Evolutionary conservation across 352 stramenopile genomes (phyloP).

Genomic region (Pelagophyceae sp.): DNA sequence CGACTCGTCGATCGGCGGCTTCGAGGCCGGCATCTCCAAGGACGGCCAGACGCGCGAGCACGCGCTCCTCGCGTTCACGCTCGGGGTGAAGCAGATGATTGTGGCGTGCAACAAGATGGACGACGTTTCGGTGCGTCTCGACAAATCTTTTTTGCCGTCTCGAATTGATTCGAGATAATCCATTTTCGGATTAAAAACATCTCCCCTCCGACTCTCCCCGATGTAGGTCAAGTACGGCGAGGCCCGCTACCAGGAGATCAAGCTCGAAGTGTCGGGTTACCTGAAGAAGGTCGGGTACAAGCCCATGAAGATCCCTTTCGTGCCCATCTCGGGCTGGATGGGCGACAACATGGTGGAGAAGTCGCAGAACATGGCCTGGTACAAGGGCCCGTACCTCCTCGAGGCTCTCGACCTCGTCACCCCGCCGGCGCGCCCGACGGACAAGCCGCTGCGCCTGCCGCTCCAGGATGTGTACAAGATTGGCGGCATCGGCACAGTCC

Average conservation of each 20-base stretch:
- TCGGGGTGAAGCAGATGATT: slow-evolving; percentile 96
- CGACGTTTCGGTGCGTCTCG: slow-evolving; percentile 74
- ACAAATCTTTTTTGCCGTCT: no score
- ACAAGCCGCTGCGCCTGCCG: slow-evolving; percentile 90
- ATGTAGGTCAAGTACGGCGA: slow-evolving; percentile 87
- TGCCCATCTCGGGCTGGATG: slow-evolving; percentile 90
- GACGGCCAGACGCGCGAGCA: slow-evolving; percentile 90
- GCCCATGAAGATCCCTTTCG: slow-evolving; percentile 80
- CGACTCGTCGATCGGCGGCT: slow-evolving; percentile 74
- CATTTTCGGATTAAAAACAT: no score
- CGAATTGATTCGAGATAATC: no score
- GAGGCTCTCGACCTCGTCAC: slow-evolving; percentile 80
- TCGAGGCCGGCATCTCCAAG: slow-evolving; percentile 88
- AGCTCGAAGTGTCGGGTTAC: slow-evolving; percentile 74
- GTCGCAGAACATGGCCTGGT: slow-evolving; percentile 90
- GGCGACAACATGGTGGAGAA: slow-evolving; percentile 94
- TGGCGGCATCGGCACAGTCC: slow-evolving; percentile 86
- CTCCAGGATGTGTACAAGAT: slow-evolving; percentile 97
- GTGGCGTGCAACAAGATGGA: slow-evolving; percentile 99
- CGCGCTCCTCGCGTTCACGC: slow-evolving; percentile 85
- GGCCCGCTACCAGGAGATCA: slow-evolving; percentile 85
- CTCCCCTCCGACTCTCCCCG: no score
- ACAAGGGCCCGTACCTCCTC: slow-evolving; percentile 82
- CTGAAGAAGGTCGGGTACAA: slow-evolving; percentile 94
- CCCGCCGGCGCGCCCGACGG: slow-evolving; percentile 71